A percentile compares a stretch with the other conserved stretches of the same genome.
These are phyloP conservation scores for Carex pumila DNA, from an alignment of 176 grass and related monocot species.

Conservation along the genomic window DNA sequence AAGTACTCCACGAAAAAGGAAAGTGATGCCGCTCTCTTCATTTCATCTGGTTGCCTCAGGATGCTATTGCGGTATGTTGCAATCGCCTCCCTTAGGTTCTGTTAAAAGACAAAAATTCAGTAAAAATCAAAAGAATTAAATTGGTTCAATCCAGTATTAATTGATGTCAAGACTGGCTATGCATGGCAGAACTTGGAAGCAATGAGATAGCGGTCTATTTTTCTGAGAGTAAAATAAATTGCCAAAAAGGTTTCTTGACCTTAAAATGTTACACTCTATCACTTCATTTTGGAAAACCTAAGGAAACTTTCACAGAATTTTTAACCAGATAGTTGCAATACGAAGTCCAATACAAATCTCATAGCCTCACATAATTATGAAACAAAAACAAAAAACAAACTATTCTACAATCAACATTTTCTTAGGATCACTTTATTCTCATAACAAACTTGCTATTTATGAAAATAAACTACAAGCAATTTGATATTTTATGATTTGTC, in stretches of 20 bases:
- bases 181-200: background rate
- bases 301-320: no score
- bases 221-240: background rate
- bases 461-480: no score
- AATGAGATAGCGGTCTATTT: background rate
- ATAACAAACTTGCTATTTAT: background rate
- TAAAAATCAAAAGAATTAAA: constrained; percentile 21
- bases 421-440: background rate
- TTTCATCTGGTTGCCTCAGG: constrained; percentile 94
- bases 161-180: background rate
- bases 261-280: no score
- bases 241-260: background rate
- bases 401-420: background rate
- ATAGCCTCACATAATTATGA: no score
- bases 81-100: constrained; percentile 97
- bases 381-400: background rate
- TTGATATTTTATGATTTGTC: no score
- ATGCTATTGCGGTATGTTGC: constrained; percentile 90
- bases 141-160: background rate
- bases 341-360: no score
- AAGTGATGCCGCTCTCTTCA: constrained; percentile 93
- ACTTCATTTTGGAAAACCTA: no score
- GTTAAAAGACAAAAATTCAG: constrained; percentile 31
- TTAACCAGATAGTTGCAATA: no score
- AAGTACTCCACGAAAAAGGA: constrained; percentile 99